Percentiles rank a stretch among this genome's conserved stretches.
Conservation (phyloP, 768 basidiomycete genomes). For the Lenzites betulinus region DNA sequence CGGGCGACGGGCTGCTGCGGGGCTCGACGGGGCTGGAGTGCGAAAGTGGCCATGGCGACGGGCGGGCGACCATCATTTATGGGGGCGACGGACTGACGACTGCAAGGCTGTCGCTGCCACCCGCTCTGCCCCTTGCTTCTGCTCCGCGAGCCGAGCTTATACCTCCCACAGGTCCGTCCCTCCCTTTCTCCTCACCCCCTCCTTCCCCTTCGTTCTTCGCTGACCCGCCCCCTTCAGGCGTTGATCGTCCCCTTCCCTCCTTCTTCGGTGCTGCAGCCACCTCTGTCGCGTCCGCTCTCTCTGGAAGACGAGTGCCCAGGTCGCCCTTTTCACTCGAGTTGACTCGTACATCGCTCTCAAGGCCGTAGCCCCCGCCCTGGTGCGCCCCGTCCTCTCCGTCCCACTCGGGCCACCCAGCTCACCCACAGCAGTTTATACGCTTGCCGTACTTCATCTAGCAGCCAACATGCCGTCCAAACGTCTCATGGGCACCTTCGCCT, state of each 20-base stretch:
- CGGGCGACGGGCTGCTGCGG: background rate
- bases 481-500: constrained; percentile 70
- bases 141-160: constrained; percentile 16
- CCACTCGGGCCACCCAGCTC: background rate
- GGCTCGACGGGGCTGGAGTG: constrained; percentile 10
- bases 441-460: constrained; percentile 27
- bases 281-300: constrained; percentile 50
- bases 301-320: constrained; percentile 50
- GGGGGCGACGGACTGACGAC: no score
- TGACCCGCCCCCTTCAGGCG: constrained; percentile 49
- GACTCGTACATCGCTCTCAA: constrained; percentile 21
- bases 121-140: constrained; percentile 1
- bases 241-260: constrained; percentile 64
- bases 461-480: constrained; percentile 68
- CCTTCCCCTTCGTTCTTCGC: constrained; percentile 35
- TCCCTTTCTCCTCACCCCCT: constrained; percentile 23
- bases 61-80: constrained; percentile 20
- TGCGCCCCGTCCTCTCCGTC: background rate
- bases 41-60: constrained; percentile 28
- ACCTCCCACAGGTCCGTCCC: constrained; percentile 20
- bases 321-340: constrained; percentile 24
- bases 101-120: background rate
- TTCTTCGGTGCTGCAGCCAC: constrained; percentile 46
- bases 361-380: constrained; percentile 20
- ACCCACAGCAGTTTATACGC: constrained; percentile 20